Percentiles rank a stretch among this genome's conserved stretches.
These are phyloP conservation scores for Exserohilum rostratum DNA, from an alignment of 2,329 filamentous ascomycete genomes.

Conservation along the genomic window DNA sequence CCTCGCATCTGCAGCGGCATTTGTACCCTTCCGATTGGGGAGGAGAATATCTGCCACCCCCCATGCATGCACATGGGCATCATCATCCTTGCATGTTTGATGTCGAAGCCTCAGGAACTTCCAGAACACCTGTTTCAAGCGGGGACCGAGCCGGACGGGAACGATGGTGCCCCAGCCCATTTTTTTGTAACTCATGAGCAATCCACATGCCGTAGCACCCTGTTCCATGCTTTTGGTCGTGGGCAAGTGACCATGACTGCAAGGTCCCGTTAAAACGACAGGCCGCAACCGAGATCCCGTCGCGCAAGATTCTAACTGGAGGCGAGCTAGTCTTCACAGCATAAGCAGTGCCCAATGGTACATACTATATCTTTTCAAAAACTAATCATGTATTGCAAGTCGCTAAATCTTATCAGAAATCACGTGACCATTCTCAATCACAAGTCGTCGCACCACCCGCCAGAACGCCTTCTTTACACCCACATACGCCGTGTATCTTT, in stretches of 20 bases:
- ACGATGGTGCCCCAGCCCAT: not conserved
- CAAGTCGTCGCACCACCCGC: constrained; percentile 2
- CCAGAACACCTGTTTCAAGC: constrained; percentile 33
- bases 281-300: constrained; percentile 1
- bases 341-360: not conserved
- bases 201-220: constrained; percentile 11
- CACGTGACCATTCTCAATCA: not conserved
- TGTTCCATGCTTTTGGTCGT: constrained; percentile 4
- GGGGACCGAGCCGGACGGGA: not conserved
- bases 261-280: constrained; percentile 14
- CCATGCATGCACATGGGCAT: constrained; percentile 3
- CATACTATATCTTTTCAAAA: not conserved
- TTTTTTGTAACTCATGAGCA: not conserved
- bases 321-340: not conserved
- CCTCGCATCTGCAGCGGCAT: not conserved
- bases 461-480: not conserved
- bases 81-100: constrained; percentile 15
- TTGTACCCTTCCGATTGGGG: not conserved
- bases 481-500: not conserved
- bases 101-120: constrained; percentile 24
- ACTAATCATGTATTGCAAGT: constrained; percentile 3
- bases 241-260: constrained; percentile 10
- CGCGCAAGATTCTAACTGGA: not conserved
- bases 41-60: not conserved
- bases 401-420: constrained; percentile 4